These are phyloP conservation scores for Urostyla sp. DNA, from an alignment of 73 alveolate species.

Conservation along the genomic window DNA sequence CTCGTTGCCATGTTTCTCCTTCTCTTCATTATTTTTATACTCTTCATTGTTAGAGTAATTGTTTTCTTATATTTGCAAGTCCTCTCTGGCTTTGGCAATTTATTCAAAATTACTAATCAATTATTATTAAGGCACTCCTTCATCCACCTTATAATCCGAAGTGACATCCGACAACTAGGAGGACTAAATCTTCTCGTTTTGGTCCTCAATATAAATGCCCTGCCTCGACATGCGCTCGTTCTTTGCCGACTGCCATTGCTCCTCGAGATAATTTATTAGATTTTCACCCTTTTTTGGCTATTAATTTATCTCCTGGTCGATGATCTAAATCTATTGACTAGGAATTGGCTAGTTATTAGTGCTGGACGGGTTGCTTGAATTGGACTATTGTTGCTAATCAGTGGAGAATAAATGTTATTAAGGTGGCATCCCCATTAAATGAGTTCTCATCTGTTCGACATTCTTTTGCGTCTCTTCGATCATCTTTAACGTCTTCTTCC, in stretches of 20 bases:
- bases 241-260: neutral
- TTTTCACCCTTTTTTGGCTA: neutral
- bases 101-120: neutral
- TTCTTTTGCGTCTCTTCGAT: slow-evolving; percentile 73
- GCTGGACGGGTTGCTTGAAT: slow-evolving; percentile 19
- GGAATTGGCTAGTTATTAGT: too few relatives aligned
- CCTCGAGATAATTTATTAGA: slow-evolving; percentile 27
- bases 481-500: slow-evolving; percentile 71
- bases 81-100: neutral
- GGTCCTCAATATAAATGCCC: slow-evolving; percentile 20
- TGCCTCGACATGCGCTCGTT: neutral
- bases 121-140: too few relatives aligned
- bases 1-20: neutral
- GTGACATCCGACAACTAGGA: slow-evolving; percentile 4
- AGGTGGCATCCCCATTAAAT: too few relatives aligned
- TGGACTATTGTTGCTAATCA: slow-evolving; percentile 15
- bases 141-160: neutral
- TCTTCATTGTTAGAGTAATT: slow-evolving; percentile 11
- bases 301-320: too few relatives aligned
- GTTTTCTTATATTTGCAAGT: neutral
- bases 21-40: neutral
- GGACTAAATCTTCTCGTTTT: neutral
- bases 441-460: slow-evolving; percentile 55
- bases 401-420: too few relatives aligned
- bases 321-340: too few relatives aligned